Evolutionary conservation across 257 asterid genomes (phyloP).

Genomic region (Gentiana macrophylla): DNA sequence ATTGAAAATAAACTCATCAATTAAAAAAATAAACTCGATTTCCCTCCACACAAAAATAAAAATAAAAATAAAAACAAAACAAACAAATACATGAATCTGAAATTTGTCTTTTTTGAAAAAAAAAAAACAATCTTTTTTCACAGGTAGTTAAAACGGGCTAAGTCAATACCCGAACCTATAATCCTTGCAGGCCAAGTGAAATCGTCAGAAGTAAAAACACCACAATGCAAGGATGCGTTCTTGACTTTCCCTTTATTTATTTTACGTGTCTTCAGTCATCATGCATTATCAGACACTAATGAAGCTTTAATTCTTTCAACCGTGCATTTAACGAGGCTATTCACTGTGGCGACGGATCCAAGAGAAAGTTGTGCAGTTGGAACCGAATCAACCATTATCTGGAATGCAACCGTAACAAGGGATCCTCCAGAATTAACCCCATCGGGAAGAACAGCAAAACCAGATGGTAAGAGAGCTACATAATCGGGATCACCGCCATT

Average conservation of each 20-base stretch:
- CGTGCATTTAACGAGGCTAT: conserved; percentile 26
- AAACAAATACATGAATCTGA: not conserved
- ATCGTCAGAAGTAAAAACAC: no score
- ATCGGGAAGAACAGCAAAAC: conserved; percentile 88
- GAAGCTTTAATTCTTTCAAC: conserved; percentile 24
- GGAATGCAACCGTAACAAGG: conserved; percentile 23
- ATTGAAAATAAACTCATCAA: no score
- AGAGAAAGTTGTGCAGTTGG: conserved; percentile 26
- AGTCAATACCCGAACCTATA: conserved; percentile 78
- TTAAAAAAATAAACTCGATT: not conserved
- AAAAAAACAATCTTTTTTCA: conserved; percentile 16
- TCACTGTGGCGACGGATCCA: conserved; percentile 27
- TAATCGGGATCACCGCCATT: conserved; percentile 97
- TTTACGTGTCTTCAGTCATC: not conserved
- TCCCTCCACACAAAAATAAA: conserved; percentile 5
- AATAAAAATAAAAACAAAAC: not conserved
- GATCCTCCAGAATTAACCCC: conserved; percentile 27
- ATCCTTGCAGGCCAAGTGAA: conserved; percentile 45
- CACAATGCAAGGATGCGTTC: conserved; percentile 27
- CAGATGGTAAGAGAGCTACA: conserved; percentile 92
- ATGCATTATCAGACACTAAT: conserved; percentile 19
- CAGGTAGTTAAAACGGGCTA: conserved; percentile 7
- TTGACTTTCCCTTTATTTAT: conserved; percentile 14
- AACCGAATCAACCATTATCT: conserved; percentile 23
- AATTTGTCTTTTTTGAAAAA: not conserved